Conservation (phyloP, 139 green algal species). For the Haematococcus lacustris region DNA sequence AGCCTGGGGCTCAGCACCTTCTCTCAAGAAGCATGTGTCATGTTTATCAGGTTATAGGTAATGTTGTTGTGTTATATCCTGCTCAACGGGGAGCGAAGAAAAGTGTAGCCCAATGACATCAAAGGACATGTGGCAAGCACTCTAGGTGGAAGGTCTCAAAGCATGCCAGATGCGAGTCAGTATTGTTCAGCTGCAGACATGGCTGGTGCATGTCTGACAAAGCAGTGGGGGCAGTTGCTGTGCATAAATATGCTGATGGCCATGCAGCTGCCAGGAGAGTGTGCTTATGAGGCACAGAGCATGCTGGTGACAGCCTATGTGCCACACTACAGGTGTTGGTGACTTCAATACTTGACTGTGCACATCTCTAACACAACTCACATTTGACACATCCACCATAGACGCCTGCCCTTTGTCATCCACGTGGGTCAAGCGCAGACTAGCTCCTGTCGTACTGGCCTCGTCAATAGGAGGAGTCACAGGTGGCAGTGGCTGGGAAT, state of each 20-base stretch:
- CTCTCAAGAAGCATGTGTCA: not conserved
- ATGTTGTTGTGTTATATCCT: conserved; percentile 8
- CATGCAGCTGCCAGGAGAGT: not conserved
- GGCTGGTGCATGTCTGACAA: not conserved
- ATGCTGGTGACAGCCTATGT: not conserved
- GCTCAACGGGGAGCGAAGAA: not conserved
- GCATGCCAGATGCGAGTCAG: not conserved
- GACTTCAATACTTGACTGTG: not conserved
- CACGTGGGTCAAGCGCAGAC: conserved; percentile 20
- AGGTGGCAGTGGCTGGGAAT: no score
- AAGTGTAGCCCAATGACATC: not conserved
- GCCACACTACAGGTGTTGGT: not conserved
- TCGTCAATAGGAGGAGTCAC: no score
- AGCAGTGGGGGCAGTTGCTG: not conserved
- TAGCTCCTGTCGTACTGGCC: no score
- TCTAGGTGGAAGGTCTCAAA: not conserved
- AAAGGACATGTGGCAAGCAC: not conserved
- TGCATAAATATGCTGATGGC: not conserved
- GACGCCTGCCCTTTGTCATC: conserved; percentile 38
- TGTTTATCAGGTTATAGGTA: not conserved
- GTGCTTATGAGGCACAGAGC: not conserved
- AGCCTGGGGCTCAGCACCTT: not conserved
- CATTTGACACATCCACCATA: conserved; percentile 81
- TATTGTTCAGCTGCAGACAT: not conserved
- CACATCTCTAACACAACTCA: conserved; percentile 2